phyloP scores from a whole-genome alignment of 2,329 filamentous ascomycete species.

The Pleurostoma richardsiae region DNA sequence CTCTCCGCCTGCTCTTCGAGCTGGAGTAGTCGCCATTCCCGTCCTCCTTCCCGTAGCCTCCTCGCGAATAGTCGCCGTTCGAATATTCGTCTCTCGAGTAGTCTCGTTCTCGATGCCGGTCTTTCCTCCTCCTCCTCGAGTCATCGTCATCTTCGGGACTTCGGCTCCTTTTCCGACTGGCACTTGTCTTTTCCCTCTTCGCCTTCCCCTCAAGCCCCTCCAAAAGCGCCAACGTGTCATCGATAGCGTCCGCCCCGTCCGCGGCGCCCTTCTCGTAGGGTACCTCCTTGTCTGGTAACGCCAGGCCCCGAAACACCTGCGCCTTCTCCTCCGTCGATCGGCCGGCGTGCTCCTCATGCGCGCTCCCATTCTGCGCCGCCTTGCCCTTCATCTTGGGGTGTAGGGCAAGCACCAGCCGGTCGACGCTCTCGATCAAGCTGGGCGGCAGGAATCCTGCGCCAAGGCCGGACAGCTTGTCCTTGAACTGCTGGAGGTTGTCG shows the following conservation, averaged over 20 bases:
- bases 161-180: constrained; percentile 26
- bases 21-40: constrained; percentile 37
- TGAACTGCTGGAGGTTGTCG: constrained; percentile 67
- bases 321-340: constrained; percentile 65
- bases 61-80: constrained; percentile 33
- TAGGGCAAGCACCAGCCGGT: constrained; percentile 81
- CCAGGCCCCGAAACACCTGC: constrained; percentile 83
- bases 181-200: constrained; percentile 25
- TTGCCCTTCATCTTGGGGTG: constrained; percentile 80
- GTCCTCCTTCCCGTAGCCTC: constrained; percentile 46
- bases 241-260: constrained; percentile 61
- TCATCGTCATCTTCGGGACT: constrained; percentile 40
- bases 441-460: constrained; percentile 77
- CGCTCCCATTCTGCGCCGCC: constrained; percentile 27
- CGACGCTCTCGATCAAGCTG: constrained; percentile 85
- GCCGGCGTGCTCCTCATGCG: constrained; percentile 33
- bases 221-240: constrained; percentile 89
- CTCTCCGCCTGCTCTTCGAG: constrained; percentile 30
- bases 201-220: constrained; percentile 74
- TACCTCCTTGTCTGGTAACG: constrained; percentile 72
- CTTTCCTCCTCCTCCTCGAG: constrained; percentile 46
- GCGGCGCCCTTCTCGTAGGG: constrained; percentile 23
- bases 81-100: constrained; percentile 25
- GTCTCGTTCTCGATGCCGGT: constrained; percentile 20
- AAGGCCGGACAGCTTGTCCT: constrained; percentile 66